Evolutionary conservation across 192 early-diverging fungal genomes (phyloP).

Genomic region (Coemansia sp.): DNA sequence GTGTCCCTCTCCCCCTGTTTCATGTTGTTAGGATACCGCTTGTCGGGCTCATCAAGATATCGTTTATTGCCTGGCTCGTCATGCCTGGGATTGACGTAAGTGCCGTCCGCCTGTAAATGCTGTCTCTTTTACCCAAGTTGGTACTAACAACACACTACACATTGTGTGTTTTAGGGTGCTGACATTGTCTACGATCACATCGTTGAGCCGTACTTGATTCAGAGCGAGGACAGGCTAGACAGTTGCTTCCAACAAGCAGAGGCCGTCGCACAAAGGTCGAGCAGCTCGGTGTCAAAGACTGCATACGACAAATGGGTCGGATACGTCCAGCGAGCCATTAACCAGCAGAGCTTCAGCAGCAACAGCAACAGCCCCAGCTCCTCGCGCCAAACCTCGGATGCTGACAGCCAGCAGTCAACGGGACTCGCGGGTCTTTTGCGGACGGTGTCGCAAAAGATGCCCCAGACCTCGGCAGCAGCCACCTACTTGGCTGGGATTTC

Average conservation of each 20-base stretch:
- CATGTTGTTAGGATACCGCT: conserved; percentile 47
- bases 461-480: conserved; percentile 31
- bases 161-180: conserved; percentile 33
- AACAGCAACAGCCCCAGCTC: too few relatives aligned
- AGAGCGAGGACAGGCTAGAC: conserved; percentile 41
- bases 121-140: neutral
- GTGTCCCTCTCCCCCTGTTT: neutral
- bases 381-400: neutral
- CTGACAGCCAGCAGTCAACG: neutral
- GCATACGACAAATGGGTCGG: conserved; percentile 50
- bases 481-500: conserved; percentile 27
- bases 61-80: conserved; percentile 48
- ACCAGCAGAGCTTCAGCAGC: conserved; percentile 19
- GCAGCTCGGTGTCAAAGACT: conserved; percentile 33
- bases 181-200: conserved; percentile 47
- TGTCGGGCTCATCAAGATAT: conserved; percentile 44
- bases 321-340: conserved; percentile 39
- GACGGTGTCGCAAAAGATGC: conserved; percentile 30
- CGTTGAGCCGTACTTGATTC: conserved; percentile 45
- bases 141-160: neutral
- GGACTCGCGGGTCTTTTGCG: conserved; percentile 28
- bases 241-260: conserved; percentile 40
- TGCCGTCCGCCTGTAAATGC: neutral
- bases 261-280: conserved; percentile 40
- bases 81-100: conserved; percentile 53